These are phyloP conservation scores for Meyerozyma smithsonii DNA, from an alignment of 1,139 yeast genomes.

Conservation along the genomic window DNA sequence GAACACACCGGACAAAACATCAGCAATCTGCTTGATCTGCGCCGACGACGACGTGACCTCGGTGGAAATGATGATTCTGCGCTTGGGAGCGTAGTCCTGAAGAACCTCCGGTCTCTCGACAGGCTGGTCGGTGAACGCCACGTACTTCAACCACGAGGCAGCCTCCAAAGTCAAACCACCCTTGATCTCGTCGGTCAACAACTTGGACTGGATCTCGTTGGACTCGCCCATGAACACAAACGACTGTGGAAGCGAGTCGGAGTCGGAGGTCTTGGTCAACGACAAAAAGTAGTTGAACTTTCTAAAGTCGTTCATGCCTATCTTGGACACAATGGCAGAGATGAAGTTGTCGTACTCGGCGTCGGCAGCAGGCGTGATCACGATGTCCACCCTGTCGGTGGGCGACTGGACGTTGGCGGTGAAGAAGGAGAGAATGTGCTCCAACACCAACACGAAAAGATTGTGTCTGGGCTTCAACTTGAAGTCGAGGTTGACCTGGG, in stretches of 20 bases:
- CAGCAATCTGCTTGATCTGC: slow-evolving; percentile 44
- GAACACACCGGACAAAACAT: slow-evolving; percentile 49
- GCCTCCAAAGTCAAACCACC: slow-evolving; percentile 49
- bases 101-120: slow-evolving; percentile 56
- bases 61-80: slow-evolving; percentile 53
- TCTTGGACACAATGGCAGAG: slow-evolving; percentile 80
- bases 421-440: slow-evolving; percentile 53
- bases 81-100: slow-evolving; percentile 48
- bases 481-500: slow-evolving; percentile 56
- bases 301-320: slow-evolving; percentile 74
- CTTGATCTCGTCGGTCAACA: slow-evolving; percentile 47
- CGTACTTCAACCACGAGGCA: slow-evolving; percentile 51
- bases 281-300: slow-evolving; percentile 76
- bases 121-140: slow-evolving; percentile 84
- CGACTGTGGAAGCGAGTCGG: slow-evolving; percentile 62
- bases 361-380: slow-evolving; percentile 55
- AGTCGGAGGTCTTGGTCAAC: slow-evolving; percentile 74
- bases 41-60: slow-evolving; percentile 40
- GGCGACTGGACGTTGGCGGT: slow-evolving; percentile 46
- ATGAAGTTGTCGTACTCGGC: slow-evolving; percentile 63
- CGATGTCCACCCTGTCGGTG: slow-evolving; percentile 57
- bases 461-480: slow-evolving; percentile 79
- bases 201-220: slow-evolving; percentile 68
- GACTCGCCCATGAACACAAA: slow-evolving; percentile 89
- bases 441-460: slow-evolving; percentile 57